Percentiles rank a stretch among this genome's conserved stretches.
phyloP scores from a whole-genome alignment of 345 rosid species.

The Mallotus nudiflorus region DNA sequence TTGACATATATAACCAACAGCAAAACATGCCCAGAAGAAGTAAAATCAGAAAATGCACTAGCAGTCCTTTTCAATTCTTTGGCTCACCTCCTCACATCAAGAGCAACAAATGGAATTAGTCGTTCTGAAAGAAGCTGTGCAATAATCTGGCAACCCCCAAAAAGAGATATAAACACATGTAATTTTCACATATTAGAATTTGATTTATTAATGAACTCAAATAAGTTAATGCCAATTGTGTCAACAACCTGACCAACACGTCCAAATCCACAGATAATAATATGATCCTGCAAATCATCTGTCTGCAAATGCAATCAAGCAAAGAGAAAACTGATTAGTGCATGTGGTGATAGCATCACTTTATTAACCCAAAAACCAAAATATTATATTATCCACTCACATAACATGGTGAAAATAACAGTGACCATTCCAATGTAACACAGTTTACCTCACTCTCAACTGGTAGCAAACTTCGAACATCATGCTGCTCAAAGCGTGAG shows the following conservation, averaged over 20 bases:
- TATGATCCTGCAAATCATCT: slow-evolving; percentile 97
- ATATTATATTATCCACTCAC: background rate
- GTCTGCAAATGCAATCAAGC: slow-evolving; percentile 57
- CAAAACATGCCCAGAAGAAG: background rate
- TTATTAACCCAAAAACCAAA: background rate
- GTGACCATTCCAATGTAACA: slow-evolving; percentile 8
- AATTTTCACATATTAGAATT: background rate
- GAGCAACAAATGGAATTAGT: slow-evolving; percentile 95
- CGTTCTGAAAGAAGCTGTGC: slow-evolving; percentile 99
- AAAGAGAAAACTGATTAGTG: slow-evolving; percentile 18
- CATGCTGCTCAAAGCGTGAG: slow-evolving; percentile 93
- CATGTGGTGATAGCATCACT: background rate
- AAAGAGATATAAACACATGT: slow-evolving; percentile 11
- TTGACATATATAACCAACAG: background rate
- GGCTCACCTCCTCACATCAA: slow-evolving; percentile 87
- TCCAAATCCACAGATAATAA: slow-evolving; percentile 93
- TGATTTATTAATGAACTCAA: slow-evolving; percentile 2
- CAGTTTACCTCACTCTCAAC: slow-evolving; percentile 91
- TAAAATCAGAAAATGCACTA: background rate
- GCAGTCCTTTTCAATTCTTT: background rate
- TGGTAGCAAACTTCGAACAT: slow-evolving; percentile 90
- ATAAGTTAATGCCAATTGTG: slow-evolving; percentile 7
- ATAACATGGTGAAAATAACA: background rate
- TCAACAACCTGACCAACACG: slow-evolving; percentile 93
- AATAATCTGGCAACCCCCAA: slow-evolving; percentile 64